A percentile compares a stretch with the other conserved stretches of the same genome.
These are phyloP conservation scores for Gossypium australe DNA, from an alignment of 345 rosid genomes.

Conservation along the genomic window DNA sequence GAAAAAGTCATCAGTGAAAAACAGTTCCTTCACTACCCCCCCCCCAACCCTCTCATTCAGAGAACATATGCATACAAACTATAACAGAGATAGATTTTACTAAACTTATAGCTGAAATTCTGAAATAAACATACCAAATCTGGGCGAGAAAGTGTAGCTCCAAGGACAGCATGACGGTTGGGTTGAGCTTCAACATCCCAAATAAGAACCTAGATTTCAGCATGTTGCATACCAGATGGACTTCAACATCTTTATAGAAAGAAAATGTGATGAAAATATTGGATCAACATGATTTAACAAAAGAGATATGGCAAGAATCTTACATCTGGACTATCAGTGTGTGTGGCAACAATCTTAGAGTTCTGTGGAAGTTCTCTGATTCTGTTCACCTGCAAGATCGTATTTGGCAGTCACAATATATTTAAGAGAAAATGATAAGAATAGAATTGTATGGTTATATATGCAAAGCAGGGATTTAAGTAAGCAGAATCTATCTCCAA, in stretches of 20 bases:
- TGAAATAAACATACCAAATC: slow-evolving; percentile 56
- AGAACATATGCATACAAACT: not conserved
- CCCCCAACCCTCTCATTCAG: not conserved
- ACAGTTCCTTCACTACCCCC: not conserved
- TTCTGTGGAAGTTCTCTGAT: slow-evolving; percentile 96
- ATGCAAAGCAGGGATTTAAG: not conserved
- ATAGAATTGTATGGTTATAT: not conserved
- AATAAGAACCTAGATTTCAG: slow-evolving; percentile 68
- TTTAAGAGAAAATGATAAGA: slow-evolving; percentile 2
- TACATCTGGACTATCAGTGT: slow-evolving; percentile 99
- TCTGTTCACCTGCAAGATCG: slow-evolving; percentile 76
- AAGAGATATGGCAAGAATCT: slow-evolving; percentile 10
- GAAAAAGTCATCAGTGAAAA: not conserved
- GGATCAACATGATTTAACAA: not conserved
- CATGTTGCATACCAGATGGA: not conserved
- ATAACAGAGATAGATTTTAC: not conserved
- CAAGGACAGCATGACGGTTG: slow-evolving; percentile 96
- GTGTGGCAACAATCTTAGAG: slow-evolving; percentile 92
- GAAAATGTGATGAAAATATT: not conserved
- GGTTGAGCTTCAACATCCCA: slow-evolving; percentile 99
- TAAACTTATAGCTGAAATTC: not conserved
- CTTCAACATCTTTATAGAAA: not conserved
- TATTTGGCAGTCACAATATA: not conserved
- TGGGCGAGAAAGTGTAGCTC: slow-evolving; percentile 87
- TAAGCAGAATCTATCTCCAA: not conserved